Evolutionary conservation across 1,139 yeast species (phyloP).

Genomic region (Taphrina sp.): DNA sequence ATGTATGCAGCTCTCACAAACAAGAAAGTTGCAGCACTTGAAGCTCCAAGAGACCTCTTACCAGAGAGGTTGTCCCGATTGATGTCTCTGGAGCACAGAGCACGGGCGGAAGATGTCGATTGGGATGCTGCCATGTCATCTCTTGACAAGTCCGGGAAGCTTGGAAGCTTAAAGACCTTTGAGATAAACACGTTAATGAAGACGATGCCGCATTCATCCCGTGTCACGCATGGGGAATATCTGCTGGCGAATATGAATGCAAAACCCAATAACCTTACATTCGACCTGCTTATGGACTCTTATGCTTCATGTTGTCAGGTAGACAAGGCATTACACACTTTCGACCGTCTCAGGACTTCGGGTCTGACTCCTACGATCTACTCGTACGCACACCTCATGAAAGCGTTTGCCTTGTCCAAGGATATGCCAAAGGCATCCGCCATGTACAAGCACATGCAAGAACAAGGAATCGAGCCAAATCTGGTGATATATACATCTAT

Average conservation of each 20-base stretch:
- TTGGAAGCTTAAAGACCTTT: background rate
- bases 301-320: constrained; percentile 25
- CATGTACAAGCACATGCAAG: constrained; percentile 33
- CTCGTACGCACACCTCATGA: constrained; percentile 34
- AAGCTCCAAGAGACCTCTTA: background rate
- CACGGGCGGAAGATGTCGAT: background rate
- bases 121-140: constrained; percentile 1
- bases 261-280: constrained; percentile 28
- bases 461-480: constrained; percentile 30
- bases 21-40: background rate
- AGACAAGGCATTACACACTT: constrained; percentile 20
- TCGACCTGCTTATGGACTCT: constrained; percentile 33
- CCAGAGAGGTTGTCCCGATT: background rate
- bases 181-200: constrained; percentile 24
- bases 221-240: background rate
- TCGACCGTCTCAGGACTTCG: constrained; percentile 12
- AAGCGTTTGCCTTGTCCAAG: constrained; percentile 21
- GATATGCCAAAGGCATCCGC: constrained; percentile 17
- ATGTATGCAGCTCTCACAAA: constrained; percentile 17
- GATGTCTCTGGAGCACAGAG: background rate
- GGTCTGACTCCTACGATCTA: constrained; percentile 29
- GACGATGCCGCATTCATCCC: constrained; percentile 17
- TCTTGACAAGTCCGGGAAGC: background rate
- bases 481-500: constrained; percentile 32
- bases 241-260: background rate